Percentiles rank a stretch among this genome's conserved stretches.
These are phyloP conservation scores for Rutstroemia sydowiana DNA, from an alignment of 2,329 filamentous ascomycete genomes.

Conservation along the genomic window DNA sequence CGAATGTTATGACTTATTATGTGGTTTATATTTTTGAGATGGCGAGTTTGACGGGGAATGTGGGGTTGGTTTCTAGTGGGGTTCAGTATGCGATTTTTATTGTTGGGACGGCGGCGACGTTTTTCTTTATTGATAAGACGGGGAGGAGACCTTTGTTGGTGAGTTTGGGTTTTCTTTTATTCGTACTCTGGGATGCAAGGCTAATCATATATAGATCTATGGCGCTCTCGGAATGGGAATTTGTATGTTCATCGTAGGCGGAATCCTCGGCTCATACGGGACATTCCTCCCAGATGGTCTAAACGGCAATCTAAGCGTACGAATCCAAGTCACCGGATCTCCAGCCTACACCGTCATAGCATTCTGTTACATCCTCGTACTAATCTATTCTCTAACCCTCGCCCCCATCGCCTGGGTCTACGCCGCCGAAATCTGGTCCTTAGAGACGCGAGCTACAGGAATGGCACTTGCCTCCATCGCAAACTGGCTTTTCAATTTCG, in stretches of 20 bases:
- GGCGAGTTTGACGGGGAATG: slow-evolving; percentile 31
- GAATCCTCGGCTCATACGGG: slow-evolving; percentile 36
- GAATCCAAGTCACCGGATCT: slow-evolving; percentile 43
- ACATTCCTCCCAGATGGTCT: slow-evolving; percentile 37
- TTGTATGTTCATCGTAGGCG: slow-evolving; percentile 41
- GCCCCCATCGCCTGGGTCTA: slow-evolving; percentile 61
- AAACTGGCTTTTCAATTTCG: slow-evolving; percentile 54
- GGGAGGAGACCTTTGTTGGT: slow-evolving; percentile 6
- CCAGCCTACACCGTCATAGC: slow-evolving; percentile 56
- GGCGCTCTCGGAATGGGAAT: slow-evolving; percentile 35
- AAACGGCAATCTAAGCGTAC: slow-evolving; percentile 41
- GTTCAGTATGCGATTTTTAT: slow-evolving; percentile 25
- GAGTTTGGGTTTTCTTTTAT: too few species aligned
- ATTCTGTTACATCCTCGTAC: slow-evolving; percentile 57
- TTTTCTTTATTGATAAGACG: slow-evolving; percentile 25
- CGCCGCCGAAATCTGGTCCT: slow-evolving; percentile 55
- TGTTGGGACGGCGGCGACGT: slow-evolving; percentile 16
- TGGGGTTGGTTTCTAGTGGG: slow-evolving; percentile 27
- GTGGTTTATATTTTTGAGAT: slow-evolving; percentile 35
- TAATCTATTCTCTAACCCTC: slow-evolving; percentile 56
- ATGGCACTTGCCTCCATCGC: slow-evolving; percentile 49
- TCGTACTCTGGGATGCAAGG: too few species aligned
- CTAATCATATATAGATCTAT: slow-evolving; percentile 31
- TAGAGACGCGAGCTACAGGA: slow-evolving; percentile 52
- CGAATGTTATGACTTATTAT: slow-evolving; percentile 30